phyloP scores from a whole-genome alignment of 106 monocot species.

The Allium fistulosum region DNA sequence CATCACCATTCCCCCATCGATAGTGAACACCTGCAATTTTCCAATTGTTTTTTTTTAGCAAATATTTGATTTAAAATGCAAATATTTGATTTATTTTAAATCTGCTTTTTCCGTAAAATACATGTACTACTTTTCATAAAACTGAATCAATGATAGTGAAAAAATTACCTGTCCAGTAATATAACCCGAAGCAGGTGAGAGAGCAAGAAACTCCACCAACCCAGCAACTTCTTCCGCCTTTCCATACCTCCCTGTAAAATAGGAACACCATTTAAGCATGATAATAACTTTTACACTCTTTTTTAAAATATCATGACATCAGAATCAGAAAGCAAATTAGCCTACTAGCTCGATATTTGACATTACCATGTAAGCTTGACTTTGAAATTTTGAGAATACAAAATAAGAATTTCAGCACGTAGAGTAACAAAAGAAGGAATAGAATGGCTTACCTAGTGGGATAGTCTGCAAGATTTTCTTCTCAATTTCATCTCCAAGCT shows the following conservation, averaged over 20 bases:
- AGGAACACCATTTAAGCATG: not conserved
- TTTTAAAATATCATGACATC: not conserved
- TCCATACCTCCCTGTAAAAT: slow-evolving; percentile 37
- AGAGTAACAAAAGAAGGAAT: not conserved
- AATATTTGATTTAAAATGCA: not conserved
- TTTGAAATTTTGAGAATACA: not conserved
- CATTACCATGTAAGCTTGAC: not conserved
- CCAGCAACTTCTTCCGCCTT: slow-evolving; percentile 61
- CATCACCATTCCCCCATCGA: slow-evolving; percentile 56
- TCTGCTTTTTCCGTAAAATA: not conserved
- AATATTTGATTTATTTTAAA: not conserved
- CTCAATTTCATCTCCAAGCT: slow-evolving; percentile 62
- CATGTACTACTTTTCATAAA: not conserved
- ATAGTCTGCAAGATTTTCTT: slow-evolving; percentile 52
- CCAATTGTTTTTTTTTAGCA: no score
- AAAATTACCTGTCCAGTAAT: slow-evolving; percentile 46
- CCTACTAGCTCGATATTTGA: not conserved
- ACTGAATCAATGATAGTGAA: not conserved
- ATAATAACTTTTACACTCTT: not conserved
- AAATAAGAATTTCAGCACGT: not conserved
- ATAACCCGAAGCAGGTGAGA: slow-evolving; percentile 42
- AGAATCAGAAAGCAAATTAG: not conserved
- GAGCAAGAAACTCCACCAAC: slow-evolving; percentile 48
- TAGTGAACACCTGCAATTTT: slow-evolving; percentile 31
- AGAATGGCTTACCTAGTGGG: slow-evolving; percentile 45